phyloP scores from a whole-genome alignment of 805 yeast genomes.

The Wickerhamiella shivajii region DNA sequence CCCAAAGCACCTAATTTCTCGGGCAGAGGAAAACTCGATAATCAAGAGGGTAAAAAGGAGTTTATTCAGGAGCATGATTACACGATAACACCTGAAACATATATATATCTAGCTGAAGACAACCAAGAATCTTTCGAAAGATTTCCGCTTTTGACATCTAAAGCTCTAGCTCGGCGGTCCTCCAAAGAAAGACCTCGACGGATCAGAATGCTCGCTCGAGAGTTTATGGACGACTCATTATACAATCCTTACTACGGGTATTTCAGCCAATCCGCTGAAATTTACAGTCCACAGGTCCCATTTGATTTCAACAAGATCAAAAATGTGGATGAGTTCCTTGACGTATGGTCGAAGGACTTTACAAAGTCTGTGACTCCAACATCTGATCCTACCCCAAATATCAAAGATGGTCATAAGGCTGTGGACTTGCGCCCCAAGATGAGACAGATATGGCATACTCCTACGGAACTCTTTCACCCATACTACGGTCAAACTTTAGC shows the following conservation, averaged over 20 bases:
- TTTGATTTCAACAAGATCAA: slow-evolving; percentile 43
- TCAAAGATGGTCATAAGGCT: slow-evolving; percentile 9
- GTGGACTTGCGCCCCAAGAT: slow-evolving; percentile 6
- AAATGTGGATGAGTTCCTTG: slow-evolving; percentile 57
- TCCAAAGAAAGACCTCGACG: slow-evolving; percentile 37
- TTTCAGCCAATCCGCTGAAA: slow-evolving; percentile 63
- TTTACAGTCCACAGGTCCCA: slow-evolving; percentile 52
- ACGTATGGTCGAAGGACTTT: slow-evolving; percentile 51
- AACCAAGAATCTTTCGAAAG: slow-evolving; percentile 28
- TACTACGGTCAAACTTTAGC: slow-evolving; percentile 80
- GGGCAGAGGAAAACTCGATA: slow-evolving; percentile 7
- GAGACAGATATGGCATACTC: slow-evolving; percentile 74
- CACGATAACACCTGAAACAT: slow-evolving; percentile 24
- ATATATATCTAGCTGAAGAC: slow-evolving; percentile 23
- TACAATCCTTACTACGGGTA: slow-evolving; percentile 76
- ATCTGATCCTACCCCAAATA: slow-evolving; percentile 27
- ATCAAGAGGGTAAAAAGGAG: slow-evolving; percentile 5
- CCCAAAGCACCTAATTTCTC: slow-evolving; percentile 6
- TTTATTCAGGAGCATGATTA: slow-evolving; percentile 23
- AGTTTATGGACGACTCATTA: slow-evolving; percentile 72
- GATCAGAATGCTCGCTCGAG: slow-evolving; percentile 59
- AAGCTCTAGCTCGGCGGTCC: slow-evolving; percentile 24
- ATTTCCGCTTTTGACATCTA: slow-evolving; percentile 31
- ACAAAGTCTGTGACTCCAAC: slow-evolving; percentile 16
- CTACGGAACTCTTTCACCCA: slow-evolving; percentile 72